A percentile compares a stretch with the other conserved stretches of the same genome.
phyloP scores from a whole-genome alignment of 768 basidiomycete genomes.

The Hygrophoropsis aurantiaca region DNA sequence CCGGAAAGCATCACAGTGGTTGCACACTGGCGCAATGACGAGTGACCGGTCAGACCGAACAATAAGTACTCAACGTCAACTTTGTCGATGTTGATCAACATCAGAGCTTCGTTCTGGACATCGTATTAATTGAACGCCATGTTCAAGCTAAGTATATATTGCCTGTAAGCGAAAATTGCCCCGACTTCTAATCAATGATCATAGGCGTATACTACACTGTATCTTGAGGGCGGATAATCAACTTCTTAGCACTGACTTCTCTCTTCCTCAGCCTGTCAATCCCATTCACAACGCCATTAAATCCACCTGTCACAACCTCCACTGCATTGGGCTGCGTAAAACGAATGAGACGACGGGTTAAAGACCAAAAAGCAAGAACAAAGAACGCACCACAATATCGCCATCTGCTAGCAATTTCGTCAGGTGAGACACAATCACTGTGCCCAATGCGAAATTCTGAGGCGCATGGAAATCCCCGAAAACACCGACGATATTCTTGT shows the following conservation, averaged over 20 bases:
- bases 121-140: too few species aligned
- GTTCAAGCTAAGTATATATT: too few species aligned
- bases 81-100: too few species aligned
- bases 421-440: slow-evolving; percentile 30
- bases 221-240: slow-evolving; percentile 45
- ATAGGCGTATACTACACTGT: too few species aligned
- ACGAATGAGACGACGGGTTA: neutral
- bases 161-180: too few species aligned
- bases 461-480: slow-evolving; percentile 31
- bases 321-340: slow-evolving; percentile 18
- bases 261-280: slow-evolving; percentile 40
- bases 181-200: too few species aligned
- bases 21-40: too few species aligned
- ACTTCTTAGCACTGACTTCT: slow-evolving; percentile 44
- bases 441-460: slow-evolving; percentile 12
- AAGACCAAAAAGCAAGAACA: neutral
- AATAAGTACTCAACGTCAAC: too few species aligned
- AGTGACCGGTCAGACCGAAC: too few species aligned
- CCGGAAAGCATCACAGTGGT: too few species aligned
- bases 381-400: slow-evolving; percentile 26
- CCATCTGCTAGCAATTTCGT: slow-evolving; percentile 29
- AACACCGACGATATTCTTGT: too few species aligned
- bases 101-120: too few species aligned
- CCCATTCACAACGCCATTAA: slow-evolving; percentile 41
- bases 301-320: slow-evolving; percentile 41